Evolutionary conservation across 805 yeast species (phyloP), one percentile per base, ranked within the genome.

Genomic region (Saturnispora saitoi): DNA sequence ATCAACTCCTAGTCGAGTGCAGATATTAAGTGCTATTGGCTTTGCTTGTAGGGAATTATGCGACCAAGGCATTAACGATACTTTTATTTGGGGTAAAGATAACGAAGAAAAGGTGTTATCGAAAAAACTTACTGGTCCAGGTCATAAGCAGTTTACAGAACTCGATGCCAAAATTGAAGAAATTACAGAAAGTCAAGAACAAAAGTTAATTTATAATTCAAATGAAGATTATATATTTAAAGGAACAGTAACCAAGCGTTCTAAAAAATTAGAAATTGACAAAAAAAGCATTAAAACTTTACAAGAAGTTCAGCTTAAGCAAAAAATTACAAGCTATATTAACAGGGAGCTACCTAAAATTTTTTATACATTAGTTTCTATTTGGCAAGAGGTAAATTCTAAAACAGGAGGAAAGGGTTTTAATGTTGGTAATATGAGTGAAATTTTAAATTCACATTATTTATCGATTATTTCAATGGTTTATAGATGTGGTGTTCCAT

Each of bases 1-100:
- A 52, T 87, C 95, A 0, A 62, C 93, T 17, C 93, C 85, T 52
- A 90, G 83, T 51, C 65, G 98, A 43, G 70, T 90, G 66, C 66
- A 77, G 28, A 70, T 90, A 8, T 63, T 93, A 17, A 77, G 90
- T 4, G 68, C 86, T 0, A 59, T 87, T 11, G 82, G 90, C 0
- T 65, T 89, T 22, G 77, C 86, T 3, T 87, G 89, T 0, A 65
- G 95, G 51, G 88, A 85, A 53, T 68, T 89, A 9, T 69, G 83
- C 40, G 91, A 57, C 2, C 31, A 48, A 14, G 47, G 89, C 0
- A 62, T 70, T 29, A 70, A 73, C 4, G 91, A 83, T 59, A 69
- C 61, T 0, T 71, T 71, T n/a, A 62, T 72, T 2, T 62, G 47
- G 42, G 68, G 68, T 12, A 64, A 67, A 10, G 70, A 74, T 4